Conservation (phyloP, 2,329 filamentous ascomycete species). For the Triangularia verruculosa region DNA sequence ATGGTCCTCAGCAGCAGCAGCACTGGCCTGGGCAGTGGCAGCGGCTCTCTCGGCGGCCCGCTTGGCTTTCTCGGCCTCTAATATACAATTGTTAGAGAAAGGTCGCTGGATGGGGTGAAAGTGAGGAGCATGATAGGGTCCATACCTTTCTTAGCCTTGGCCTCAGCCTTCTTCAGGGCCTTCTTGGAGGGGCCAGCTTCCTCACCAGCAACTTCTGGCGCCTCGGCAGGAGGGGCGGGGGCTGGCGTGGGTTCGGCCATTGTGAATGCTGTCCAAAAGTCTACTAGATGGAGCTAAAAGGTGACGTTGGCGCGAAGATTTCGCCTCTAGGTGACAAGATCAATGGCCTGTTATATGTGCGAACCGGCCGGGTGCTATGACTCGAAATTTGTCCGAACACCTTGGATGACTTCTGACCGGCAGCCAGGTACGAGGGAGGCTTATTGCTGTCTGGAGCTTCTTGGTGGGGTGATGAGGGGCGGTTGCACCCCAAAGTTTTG, state of each 20-base stretch:
- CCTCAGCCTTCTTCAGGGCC: conserved; percentile 78
- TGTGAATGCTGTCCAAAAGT: neutral
- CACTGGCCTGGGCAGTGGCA: conserved; percentile 62
- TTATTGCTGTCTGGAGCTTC: neutral
- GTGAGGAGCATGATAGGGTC: neutral
- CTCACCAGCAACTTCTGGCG: conserved; percentile 22
- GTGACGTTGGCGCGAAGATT: neutral
- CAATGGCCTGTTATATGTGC: neutral
- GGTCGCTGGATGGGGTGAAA: neutral
- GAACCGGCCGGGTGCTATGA: neutral
- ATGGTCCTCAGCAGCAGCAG: conserved; percentile 59
- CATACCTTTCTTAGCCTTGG: conserved; percentile 46
- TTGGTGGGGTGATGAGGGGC: conserved; percentile 1
- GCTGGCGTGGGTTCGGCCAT: neutral
- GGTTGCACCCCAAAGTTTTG: neutral
- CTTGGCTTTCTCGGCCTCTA: conserved; percentile 72
- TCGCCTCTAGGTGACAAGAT: neutral
- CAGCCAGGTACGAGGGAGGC: neutral
- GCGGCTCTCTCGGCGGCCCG: conserved; percentile 71
- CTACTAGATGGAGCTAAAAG: neutral
- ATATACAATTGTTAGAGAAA: neutral
- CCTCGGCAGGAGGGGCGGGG: conserved; percentile 18
- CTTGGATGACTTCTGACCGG: neutral
- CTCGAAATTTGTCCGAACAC: neutral
- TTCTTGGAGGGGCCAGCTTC: conserved; percentile 64